A percentile compares a stretch with the other conserved stretches of the same genome.
phyloP scores from a whole-genome alignment of 768 basidiomycete genomes.

The Amanita rimosa region DNA sequence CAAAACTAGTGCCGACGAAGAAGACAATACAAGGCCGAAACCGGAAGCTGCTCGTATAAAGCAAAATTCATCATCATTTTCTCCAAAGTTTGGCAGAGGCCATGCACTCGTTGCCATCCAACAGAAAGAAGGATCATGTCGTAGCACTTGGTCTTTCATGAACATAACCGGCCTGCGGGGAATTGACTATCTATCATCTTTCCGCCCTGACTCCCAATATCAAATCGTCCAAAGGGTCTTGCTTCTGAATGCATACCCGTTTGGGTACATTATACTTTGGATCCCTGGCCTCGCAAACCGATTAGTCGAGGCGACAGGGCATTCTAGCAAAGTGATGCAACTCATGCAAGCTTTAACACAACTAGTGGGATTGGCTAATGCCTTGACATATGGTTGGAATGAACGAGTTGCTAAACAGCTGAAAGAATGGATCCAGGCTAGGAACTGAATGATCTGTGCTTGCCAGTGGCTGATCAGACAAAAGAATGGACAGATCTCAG shows the following conservation, averaged over 20 bases:
- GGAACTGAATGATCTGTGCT: no score
- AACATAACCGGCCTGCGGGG: neutral
- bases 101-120: no score
- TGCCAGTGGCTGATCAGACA: no score
- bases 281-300: constrained; percentile 10
- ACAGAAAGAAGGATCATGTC: neutral
- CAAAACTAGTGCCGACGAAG: neutral
- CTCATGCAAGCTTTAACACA: constrained; percentile 9
- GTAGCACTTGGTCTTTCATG: neutral
- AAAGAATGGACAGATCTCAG: no score
- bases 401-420: constrained; percentile 6
- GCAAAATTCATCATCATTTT: no score
- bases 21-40: neutral
- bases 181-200: neutral
- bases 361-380: constrained; percentile 10
- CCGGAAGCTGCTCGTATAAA: neutral
- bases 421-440: neutral
- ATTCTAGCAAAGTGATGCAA: constrained; percentile 3
- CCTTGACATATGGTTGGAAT: constrained; percentile 10
- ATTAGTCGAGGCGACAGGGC: constrained; percentile 8
- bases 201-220: neutral
- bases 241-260: constrained; percentile 11
- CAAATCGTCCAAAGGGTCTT: constrained; percentile 4
- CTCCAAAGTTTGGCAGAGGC: no score
- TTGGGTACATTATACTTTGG: constrained; percentile 10